phyloP scores from a whole-genome alignment of 2,329 filamentous ascomycete species.

The Clarireedia sp. region DNA sequence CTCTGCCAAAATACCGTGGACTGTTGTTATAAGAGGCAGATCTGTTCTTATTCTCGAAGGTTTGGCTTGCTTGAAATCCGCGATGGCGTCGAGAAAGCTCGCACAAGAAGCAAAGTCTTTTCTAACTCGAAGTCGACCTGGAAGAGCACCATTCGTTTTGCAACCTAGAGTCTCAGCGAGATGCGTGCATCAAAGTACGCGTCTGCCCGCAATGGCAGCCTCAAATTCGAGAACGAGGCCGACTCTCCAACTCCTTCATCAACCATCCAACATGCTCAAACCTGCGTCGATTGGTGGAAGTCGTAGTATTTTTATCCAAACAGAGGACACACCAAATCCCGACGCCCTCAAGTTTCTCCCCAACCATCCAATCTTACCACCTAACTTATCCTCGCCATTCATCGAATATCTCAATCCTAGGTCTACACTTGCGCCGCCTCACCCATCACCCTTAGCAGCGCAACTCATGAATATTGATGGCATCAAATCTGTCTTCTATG shows the following conservation, averaged over 20 bases:
- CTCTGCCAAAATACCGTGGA: background rate
- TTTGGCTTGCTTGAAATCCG: background rate
- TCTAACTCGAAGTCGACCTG: conserved; percentile 20
- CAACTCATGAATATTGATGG: conserved; percentile 90
- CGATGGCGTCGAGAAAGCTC: conserved; percentile 23
- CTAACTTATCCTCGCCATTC: conserved; percentile 64
- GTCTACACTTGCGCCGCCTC: conserved; percentile 77
- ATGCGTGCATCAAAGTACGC: conserved; percentile 35
- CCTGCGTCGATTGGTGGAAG: conserved; percentile 32
- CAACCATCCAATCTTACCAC: conserved; percentile 77
- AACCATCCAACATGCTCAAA: conserved; percentile 34
- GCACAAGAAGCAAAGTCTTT: conserved; percentile 16
- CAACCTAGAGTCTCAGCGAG: conserved; percentile 28
- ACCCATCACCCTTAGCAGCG: conserved; percentile 85
- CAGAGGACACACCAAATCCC: conserved; percentile 86
- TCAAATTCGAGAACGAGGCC: conserved; percentile 40
- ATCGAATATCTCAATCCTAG: conserved; percentile 89
- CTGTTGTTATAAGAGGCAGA: background rate
- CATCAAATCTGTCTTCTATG: conserved; percentile 91
- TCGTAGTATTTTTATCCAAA: conserved; percentile 95
- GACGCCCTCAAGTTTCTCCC: conserved; percentile 96
- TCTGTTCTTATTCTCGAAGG: background rate
- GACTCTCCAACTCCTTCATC: conserved; percentile 34
- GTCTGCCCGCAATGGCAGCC: conserved; percentile 39
- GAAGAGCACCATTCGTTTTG: conserved; percentile 26